Base-by-base conservation (phyloP, 2,329 filamentous ascomycete species). In the Claviceps citrina region DNA sequence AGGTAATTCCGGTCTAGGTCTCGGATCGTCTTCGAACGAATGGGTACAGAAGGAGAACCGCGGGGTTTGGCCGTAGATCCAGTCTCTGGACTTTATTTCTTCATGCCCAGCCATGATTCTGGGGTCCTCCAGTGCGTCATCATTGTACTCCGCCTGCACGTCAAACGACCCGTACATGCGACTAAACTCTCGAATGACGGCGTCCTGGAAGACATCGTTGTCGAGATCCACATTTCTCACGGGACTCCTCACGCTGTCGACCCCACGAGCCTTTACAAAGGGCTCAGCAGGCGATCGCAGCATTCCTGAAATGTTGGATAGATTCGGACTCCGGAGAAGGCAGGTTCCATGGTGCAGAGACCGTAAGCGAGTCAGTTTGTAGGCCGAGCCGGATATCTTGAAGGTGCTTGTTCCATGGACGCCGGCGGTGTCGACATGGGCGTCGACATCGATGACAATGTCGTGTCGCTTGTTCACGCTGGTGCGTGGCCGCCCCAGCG, bases 291-390 rank as follows among this genome's bases (percentile, higher is more conserved):
- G 84, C n/a, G 84, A 86, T 18, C 74, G 71, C 47, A 98, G 60
- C 51, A 89, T 76, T 2, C 69, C 61, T 1, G 78, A 75, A 22
- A 96, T 81, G 31, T 67, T 61, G 24, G 64, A 57, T 31, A 96
- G 64, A 54, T 93, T 83, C 2, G 81, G 80, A 40, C 84, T 87
- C 26, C 71, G 67, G 2, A 96, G 66, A 32, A 98, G 67, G 52
- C 86, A 91, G 0, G 91, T 98, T 7, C 87, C 91, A 59, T 98
- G 91, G 59, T 98, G 91, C 43, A 98, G 67, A 7, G 86, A 81
- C 33, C 89, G 72, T 36, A 75, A 65, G 19, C 83, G 70, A 0
- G 84, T 95, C 40, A 98, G 68, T 60, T 96, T 96, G 63, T 93
- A 98, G 9, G 91, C 91, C 1, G 86, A 95, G 1, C 91, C 91